A percentile compares a stretch with the other conserved stretches of the same genome.
These are phyloP conservation scores for Penicillium subrubescens DNA, from an alignment of 495 filamentous ascomycete genomes.

Conservation along the genomic window DNA sequence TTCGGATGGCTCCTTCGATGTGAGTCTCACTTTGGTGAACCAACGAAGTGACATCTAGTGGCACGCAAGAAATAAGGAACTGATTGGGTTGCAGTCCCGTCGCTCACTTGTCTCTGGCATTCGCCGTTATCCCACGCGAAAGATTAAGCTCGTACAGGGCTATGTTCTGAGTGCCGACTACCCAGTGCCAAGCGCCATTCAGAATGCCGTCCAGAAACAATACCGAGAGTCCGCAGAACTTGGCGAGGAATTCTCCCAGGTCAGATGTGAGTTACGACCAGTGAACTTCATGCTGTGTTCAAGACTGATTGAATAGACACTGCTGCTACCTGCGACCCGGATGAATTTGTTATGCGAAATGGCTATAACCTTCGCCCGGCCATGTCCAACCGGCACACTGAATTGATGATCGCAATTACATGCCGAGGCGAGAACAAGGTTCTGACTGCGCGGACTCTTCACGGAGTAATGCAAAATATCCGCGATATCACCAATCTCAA, in stretches of 20 bases:
- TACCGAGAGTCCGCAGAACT: conserved; percentile 77
- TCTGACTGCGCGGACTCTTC: conserved; percentile 84
- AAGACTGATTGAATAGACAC: conserved; percentile 59
- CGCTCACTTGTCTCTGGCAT: neutral
- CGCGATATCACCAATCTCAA: conserved; percentile 95
- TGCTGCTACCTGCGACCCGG: conserved; percentile 96
- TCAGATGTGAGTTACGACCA: conserved; percentile 68
- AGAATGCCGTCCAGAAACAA: conserved; percentile 88
- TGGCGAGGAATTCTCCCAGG: conserved; percentile 92
- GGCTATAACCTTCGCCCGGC: conserved; percentile 95
- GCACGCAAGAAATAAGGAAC: too few species aligned
- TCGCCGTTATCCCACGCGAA: conserved; percentile 86
- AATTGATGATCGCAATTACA: conserved; percentile 92
- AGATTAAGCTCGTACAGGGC: conserved; percentile 91
- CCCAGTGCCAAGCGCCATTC: conserved; percentile 91
- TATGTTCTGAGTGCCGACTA: conserved; percentile 94
- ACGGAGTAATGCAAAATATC: conserved; percentile 97
- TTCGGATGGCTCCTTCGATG: neutral
- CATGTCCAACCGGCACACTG: conserved; percentile 98
- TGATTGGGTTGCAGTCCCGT: neutral
- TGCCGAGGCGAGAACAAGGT: conserved; percentile 99
- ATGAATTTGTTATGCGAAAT: conserved; percentile 96
- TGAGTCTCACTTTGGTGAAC: neutral
- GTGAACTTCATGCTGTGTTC: neutral
- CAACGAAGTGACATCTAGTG: neutral